Conservation (phyloP, 768 basidiomycete genomes). For the Lentinula aciculospora region DNA sequence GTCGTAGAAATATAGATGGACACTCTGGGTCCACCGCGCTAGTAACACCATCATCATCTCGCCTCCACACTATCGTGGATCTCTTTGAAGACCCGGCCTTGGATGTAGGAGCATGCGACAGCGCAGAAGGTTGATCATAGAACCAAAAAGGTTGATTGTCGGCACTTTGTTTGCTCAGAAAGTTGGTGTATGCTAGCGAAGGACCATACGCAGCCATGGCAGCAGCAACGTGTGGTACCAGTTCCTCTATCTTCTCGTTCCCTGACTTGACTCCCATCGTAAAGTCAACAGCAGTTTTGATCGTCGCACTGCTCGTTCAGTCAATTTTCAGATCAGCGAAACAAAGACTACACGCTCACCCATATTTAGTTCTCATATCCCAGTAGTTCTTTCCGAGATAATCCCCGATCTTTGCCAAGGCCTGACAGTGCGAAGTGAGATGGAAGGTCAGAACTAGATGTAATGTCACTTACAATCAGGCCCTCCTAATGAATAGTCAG, state of each 20-base stretch:
- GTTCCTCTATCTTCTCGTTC: slow-evolving; percentile 24
- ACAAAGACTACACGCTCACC: slow-evolving; percentile 10
- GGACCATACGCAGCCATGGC: slow-evolving; percentile 51
- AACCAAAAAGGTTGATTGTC: slow-evolving; percentile 36
- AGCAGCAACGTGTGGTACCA: slow-evolving; percentile 45
- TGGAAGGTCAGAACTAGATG: background rate
- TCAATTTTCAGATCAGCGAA: background rate
- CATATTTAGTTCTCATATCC: slow-evolving; percentile 38
- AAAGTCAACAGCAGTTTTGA: slow-evolving; percentile 48
- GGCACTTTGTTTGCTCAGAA: slow-evolving; percentile 32
- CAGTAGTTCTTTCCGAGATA: slow-evolving; percentile 44
- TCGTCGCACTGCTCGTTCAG: slow-evolving; percentile 26
- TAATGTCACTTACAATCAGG: slow-evolving; percentile 38
- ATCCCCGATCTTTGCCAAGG: slow-evolving; percentile 49
- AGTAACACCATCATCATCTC: background rate
- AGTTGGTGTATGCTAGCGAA: slow-evolving; percentile 40
- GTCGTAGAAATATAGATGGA: slow-evolving; percentile 28
- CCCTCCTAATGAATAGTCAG: slow-evolving; percentile 29
- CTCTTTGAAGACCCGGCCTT: background rate
- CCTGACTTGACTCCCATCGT: slow-evolving; percentile 35
- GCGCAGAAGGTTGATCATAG: slow-evolving; percentile 39
- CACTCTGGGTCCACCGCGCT: slow-evolving; percentile 16
- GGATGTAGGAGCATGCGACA: slow-evolving; percentile 30
- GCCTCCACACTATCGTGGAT: background rate
- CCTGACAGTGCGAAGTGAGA: slow-evolving; percentile 7